Evolutionary conservation across 2,329 filamentous ascomycete genomes (phyloP).

Genomic region (Raffaelea deltoideospora): DNA sequence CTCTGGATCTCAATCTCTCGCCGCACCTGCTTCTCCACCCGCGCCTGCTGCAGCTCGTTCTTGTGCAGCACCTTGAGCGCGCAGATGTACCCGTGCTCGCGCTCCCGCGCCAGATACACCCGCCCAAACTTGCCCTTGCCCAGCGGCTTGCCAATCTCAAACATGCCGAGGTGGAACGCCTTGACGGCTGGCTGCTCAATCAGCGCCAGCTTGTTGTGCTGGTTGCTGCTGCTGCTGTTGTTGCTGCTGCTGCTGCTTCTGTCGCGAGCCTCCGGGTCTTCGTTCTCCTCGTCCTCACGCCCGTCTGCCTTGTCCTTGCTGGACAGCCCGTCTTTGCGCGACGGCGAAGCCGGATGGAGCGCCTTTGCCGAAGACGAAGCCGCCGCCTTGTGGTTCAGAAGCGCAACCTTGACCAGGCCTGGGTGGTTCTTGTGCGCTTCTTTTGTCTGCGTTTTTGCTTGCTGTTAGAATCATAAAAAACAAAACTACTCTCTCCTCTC

Average conservation of each 20-base stretch:
- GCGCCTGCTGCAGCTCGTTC: conserved; percentile 58
- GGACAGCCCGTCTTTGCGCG: conserved; percentile 16
- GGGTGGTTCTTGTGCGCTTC: conserved; percentile 46
- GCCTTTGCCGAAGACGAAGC: conserved; percentile 19
- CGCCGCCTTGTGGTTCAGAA: conserved; percentile 62
- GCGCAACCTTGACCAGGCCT: conserved; percentile 72
- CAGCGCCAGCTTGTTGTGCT: no score
- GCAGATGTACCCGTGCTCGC: conserved; percentile 67
- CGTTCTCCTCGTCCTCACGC: neutral
- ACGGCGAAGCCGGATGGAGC: conserved; percentile 15
- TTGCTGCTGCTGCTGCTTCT: neutral
- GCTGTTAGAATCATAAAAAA: no score
- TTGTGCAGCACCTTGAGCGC: conserved; percentile 80
- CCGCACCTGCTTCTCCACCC: conserved; percentile 73
- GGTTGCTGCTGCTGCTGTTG: conserved; percentile 19
- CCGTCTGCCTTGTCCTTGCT: conserved; percentile 14
- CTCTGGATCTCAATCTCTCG: conserved; percentile 84
- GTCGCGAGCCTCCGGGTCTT: neutral
- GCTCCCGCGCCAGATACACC: conserved; percentile 72
- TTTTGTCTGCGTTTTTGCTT: conserved; percentile 22
- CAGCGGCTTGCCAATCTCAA: conserved; percentile 76
- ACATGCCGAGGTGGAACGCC: conserved; percentile 81
- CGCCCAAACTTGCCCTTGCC: conserved; percentile 81
- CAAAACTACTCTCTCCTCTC: no score
- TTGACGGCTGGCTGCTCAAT: conserved; percentile 34